phyloP scores from a whole-genome alignment of 176 grass and related monocot species.

The Coix lacrymajobi region DNA sequence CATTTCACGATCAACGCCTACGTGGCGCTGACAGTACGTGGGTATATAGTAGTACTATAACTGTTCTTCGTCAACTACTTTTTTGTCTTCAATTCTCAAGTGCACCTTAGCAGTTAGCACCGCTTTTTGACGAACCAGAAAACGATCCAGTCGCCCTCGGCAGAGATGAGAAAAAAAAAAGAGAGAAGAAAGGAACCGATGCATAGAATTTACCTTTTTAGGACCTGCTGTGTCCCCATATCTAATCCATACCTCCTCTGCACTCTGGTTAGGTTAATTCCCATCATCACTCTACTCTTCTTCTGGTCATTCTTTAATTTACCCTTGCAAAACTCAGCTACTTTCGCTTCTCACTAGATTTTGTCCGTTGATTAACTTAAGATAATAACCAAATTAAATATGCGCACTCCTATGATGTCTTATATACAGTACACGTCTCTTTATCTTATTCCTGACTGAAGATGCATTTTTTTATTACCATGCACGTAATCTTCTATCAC shows the following conservation, averaged over 20 bases:
- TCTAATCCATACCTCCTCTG: neutral
- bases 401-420: neutral
- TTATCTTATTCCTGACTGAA: neutral
- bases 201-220: neutral
- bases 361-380: neutral
- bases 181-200: neutral
- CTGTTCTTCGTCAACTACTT: neutral
- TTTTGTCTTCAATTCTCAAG: neutral
- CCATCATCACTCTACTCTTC: neutral
- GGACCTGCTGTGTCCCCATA: neutral
- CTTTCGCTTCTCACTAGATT: neutral
- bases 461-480: neutral
- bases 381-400: neutral
- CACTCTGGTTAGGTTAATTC: neutral
- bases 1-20: neutral
- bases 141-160: neutral
- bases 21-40: neutral
- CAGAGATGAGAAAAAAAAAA: neutral
- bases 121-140: neutral
- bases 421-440: neutral
- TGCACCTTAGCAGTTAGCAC: no score
- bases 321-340: neutral
- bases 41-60: neutral
- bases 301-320: neutral
- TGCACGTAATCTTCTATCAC: neutral